Percentiles rank a stretch among this genome's conserved stretches.
Conservation (phyloP, 768 basidiomycete species). For the Boletellus emodensis region DNA sequence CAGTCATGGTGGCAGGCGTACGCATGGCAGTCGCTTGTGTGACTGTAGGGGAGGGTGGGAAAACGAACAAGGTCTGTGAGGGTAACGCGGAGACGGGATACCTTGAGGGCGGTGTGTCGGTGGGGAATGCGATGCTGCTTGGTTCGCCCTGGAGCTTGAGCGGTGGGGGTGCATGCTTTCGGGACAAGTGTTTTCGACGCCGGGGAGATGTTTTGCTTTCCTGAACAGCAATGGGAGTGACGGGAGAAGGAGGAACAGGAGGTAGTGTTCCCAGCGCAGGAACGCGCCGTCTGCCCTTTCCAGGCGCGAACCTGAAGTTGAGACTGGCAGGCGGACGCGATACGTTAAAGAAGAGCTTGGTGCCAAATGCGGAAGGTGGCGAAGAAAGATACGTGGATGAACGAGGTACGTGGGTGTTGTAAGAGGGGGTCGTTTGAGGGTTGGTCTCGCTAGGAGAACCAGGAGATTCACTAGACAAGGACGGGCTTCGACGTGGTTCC, state of each 20-base stretch:
- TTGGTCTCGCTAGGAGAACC: constrained; percentile 33
- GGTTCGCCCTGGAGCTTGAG: constrained; percentile 42
- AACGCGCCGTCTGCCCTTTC: constrained; percentile 58
- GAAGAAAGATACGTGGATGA: constrained; percentile 10
- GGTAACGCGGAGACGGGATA: constrained; percentile 43
- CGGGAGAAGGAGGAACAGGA: constrained; percentile 71
- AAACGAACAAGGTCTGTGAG: constrained; percentile 83
- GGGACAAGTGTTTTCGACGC: constrained; percentile 47
- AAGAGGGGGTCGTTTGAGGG: constrained; percentile 18
- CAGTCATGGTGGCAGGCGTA: constrained; percentile 79
- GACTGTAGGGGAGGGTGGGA: constrained; percentile 72
- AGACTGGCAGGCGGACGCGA: constrained; percentile 46
- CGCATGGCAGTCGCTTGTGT: constrained; percentile 41
- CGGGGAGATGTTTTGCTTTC: constrained; percentile 31
- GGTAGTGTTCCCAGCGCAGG: constrained; percentile 59
- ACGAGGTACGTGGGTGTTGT: constrained; percentile 16
- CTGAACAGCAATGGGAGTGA: constrained; percentile 46
- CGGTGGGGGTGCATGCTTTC: constrained; percentile 53
- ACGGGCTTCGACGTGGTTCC: constrained; percentile 33
- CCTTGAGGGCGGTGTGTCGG: constrained; percentile 19
- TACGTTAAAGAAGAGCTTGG: constrained; percentile 53
- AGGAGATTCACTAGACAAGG: constrained; percentile 33
- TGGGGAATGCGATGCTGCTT: constrained; percentile 27
- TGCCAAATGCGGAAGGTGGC: constrained; percentile 54
- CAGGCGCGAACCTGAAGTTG: constrained; percentile 45